These are phyloP conservation scores for Linum tenue DNA, from an alignment of 345 rosid genomes.

Conservation along the genomic window DNA sequence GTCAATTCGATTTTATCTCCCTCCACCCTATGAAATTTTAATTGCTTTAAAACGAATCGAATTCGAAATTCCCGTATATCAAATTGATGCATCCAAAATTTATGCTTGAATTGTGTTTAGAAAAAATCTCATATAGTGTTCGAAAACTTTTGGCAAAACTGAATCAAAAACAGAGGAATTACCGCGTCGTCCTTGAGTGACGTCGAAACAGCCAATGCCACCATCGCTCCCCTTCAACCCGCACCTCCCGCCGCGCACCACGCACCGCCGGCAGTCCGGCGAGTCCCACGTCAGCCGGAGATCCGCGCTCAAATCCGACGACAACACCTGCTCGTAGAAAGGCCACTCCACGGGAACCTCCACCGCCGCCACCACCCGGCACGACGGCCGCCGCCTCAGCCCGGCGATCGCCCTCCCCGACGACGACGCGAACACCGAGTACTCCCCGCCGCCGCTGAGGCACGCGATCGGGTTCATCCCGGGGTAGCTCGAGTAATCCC, in stretches of 20 bases:
- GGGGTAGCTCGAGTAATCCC: conserved; percentile 12
- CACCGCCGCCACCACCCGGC: conserved; percentile 24
- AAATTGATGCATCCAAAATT: too few relatives aligned
- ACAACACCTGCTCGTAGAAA: conserved; percentile 31
- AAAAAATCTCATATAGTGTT: too few relatives aligned
- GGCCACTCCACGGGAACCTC: conserved; percentile 48
- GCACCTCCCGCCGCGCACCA: conserved; percentile 46
- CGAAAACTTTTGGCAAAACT: too few relatives aligned
- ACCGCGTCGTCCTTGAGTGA: conserved; percentile 27
- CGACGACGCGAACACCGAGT: conserved; percentile 57
- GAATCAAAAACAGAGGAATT: conserved; percentile 5
- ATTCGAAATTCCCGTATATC: conserved; percentile 38
- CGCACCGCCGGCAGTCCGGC: conserved; percentile 49
- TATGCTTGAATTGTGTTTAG: too few relatives aligned
- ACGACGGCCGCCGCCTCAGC: conserved; percentile 22
- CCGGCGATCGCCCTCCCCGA: conserved; percentile 12
- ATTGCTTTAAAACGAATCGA: neutral
- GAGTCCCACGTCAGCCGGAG: conserved; percentile 34
- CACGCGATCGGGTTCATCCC: conserved; percentile 51
- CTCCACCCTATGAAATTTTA: too few relatives aligned
- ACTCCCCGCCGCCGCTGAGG: conserved; percentile 27
- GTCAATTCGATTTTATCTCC: too few relatives aligned
- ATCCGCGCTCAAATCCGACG: conserved; percentile 35
- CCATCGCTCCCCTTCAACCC: conserved; percentile 35
- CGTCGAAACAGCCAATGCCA: conserved; percentile 34